Conservation (phyloP, 2,329 filamentous ascomycete species). For the Corniculantispora saksenae region DNA sequence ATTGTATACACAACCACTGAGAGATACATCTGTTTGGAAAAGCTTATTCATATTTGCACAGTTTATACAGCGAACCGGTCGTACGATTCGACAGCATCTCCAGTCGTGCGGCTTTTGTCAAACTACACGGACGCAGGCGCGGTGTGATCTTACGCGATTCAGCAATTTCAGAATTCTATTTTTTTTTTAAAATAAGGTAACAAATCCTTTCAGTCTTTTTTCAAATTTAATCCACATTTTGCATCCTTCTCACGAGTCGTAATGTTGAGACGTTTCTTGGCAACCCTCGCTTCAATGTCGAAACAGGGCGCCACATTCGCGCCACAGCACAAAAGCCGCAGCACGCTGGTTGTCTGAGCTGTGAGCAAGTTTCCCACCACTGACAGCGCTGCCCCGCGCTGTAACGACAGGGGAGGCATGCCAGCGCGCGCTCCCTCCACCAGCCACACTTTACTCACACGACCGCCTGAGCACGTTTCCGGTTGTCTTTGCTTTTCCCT, state of each 20-base stretch:
- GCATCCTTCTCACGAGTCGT: not conserved
- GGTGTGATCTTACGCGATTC: no score
- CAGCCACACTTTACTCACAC: constrained; percentile 23
- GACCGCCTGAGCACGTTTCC: constrained; percentile 47
- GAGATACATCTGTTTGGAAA: no score
- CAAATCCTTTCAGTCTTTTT: no score
- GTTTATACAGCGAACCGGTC: no score
- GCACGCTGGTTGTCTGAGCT: not conserved
- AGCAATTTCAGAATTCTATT: no score
- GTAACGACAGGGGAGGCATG: not conserved
- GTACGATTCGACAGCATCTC: no score
- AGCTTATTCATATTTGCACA: no score
- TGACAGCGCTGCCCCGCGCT: not conserved
- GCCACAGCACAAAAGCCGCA: constrained; percentile 14
- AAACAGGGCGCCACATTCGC: not conserved
- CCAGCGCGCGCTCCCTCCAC: not conserved
- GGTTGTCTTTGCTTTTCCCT: not conserved
- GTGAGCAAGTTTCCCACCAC: constrained; percentile 11
- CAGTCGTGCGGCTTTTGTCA: no score
- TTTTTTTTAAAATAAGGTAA: no score
- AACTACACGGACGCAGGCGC: no score
- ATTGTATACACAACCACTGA: no score
- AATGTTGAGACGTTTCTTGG: not conserved
- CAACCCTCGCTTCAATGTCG: not conserved
- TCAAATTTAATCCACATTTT: not conserved